These are phyloP conservation scores for Sesbania bispinosa DNA, from an alignment of 306 rosid species.

Conservation along the genomic window DNA sequence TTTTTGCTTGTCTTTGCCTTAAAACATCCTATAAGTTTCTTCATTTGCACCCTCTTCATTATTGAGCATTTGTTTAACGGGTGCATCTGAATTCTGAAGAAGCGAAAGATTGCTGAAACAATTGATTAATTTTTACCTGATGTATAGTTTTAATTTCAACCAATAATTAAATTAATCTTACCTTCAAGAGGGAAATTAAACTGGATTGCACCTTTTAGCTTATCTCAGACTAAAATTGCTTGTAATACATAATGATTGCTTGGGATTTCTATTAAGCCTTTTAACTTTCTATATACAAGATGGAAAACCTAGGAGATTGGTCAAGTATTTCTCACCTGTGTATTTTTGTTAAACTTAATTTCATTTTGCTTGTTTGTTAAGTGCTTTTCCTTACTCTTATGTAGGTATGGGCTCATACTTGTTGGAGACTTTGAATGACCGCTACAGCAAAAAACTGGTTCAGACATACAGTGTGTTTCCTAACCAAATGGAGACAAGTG, in stretches of 20 bases:
- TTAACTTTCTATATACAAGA: neutral
- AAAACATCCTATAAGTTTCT: neutral
- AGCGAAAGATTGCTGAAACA: constrained; percentile 15
- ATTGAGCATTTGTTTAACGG: neutral
- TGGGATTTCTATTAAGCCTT: neutral
- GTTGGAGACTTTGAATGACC: constrained; percentile 93
- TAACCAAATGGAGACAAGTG: no score
- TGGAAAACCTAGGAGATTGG: constrained; percentile 7
- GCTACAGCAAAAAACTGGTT: constrained; percentile 97
- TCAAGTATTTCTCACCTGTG: constrained; percentile 4
- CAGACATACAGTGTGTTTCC: constrained; percentile 99
- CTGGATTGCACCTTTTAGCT: neutral
- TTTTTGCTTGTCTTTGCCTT: neutral
- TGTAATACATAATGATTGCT: neutral
- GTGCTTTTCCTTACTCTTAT: constrained; percentile 6
- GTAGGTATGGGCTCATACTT: no score
- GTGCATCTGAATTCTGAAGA: no score
- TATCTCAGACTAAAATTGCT: neutral
- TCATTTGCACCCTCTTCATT: neutral
- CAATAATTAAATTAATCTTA: neutral
- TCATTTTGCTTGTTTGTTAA: neutral
- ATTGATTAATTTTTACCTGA: neutral
- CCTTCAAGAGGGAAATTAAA: constrained; percentile 1
- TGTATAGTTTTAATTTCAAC: neutral
- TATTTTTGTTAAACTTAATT: neutral